Evolutionary conservation across 2,329 filamentous ascomycete species (phyloP).

Genomic region (Dothistroma septosporum): DNA sequence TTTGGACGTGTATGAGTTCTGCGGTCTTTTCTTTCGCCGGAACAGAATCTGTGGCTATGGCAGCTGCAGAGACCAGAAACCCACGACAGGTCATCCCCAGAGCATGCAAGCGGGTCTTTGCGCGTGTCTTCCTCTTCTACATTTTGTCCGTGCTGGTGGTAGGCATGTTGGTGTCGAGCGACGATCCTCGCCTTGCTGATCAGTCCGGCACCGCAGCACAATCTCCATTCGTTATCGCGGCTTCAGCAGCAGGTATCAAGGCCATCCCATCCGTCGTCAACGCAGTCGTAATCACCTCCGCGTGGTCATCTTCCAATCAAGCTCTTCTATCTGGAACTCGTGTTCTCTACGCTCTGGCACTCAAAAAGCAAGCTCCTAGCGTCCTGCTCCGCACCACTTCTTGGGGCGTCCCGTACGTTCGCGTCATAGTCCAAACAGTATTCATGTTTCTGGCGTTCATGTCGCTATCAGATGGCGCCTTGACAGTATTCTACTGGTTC

Average conservation of each 20-base stretch:
- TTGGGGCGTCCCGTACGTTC: slow-evolving; percentile 26
- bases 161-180: slow-evolving; percentile 38
- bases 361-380: slow-evolving; percentile 61
- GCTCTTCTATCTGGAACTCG: slow-evolving; percentile 52
- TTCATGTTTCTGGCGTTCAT: slow-evolving; percentile 32
- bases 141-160: slow-evolving; percentile 38
- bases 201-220: slow-evolving; percentile 37
- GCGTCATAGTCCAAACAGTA: slow-evolving; percentile 24
- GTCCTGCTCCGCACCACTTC: slow-evolving; percentile 42
- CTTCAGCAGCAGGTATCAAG: slow-evolving; percentile 55
- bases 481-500: slow-evolving; percentile 64
- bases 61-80: slow-evolving; percentile 26
- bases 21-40: slow-evolving; percentile 26
- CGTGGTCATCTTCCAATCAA: slow-evolving; percentile 54
- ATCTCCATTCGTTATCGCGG: slow-evolving; percentile 57
- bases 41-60: slow-evolving; percentile 26
- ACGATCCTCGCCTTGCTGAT: slow-evolving; percentile 34
- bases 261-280: slow-evolving; percentile 64
- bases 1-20: slow-evolving; percentile 31
- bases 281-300: slow-evolving; percentile 62
- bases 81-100: slow-evolving; percentile 25
- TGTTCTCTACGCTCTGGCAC: slow-evolving; percentile 52
- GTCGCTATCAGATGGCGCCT: slow-evolving; percentile 41
- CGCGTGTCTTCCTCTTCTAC: slow-evolving; percentile 36
- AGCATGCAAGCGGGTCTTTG: slow-evolving; percentile 25